Evolutionary conservation across 768 basidiomycete genomes (phyloP), one percentile per base, ranked within the genome.

Genomic region (Boletus fagicola): DNA sequence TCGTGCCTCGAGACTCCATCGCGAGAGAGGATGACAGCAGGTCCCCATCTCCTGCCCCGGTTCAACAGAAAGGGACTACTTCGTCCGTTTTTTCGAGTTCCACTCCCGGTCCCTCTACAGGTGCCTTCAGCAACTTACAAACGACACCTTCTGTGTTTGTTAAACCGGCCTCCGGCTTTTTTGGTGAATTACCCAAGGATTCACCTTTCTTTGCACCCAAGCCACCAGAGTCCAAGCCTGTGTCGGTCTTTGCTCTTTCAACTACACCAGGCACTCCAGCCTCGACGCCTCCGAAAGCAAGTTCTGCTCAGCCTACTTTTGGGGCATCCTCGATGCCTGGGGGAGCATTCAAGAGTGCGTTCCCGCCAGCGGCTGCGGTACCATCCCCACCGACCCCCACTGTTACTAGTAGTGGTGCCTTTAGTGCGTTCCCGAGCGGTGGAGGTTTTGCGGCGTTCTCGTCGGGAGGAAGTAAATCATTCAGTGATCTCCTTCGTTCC

Each of bases 401-500:
- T 53, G 65, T 48, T 50, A n/a, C n/a, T n/a, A 66, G 36, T 13
- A 35, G 51, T 5, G 51, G 69, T 33, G 70, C 59, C 6, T 75
- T 76, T 53, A 61, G 57, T 35, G 61, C 68, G 10, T 75, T 69
- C 54, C 57, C 69, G 13, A 58, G 76, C 0, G 49, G 68, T 13
- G 64, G 72, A 2, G 84, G 77, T 3, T 87, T 87, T 62, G 64
- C 77, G 35, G 79, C 83, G 0, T 84, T 85, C 62, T 77, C 79
- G 9, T 60, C 64, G 15, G 78, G 78, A 4, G 57, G 73, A 1
- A 72, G 75, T 36, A 81, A 79, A 61, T 82, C 88, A 0, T 92
- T 87, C 61, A 70, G 75, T n/a, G 84, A 89, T 30, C 65, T 90
- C 46, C 71, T 89, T 56, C 80, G 83, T 65, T 68, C 61, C 16